Conservation (phyloP, 148 eudicot genomes). For the Camellia lanceoleosa region DNA sequence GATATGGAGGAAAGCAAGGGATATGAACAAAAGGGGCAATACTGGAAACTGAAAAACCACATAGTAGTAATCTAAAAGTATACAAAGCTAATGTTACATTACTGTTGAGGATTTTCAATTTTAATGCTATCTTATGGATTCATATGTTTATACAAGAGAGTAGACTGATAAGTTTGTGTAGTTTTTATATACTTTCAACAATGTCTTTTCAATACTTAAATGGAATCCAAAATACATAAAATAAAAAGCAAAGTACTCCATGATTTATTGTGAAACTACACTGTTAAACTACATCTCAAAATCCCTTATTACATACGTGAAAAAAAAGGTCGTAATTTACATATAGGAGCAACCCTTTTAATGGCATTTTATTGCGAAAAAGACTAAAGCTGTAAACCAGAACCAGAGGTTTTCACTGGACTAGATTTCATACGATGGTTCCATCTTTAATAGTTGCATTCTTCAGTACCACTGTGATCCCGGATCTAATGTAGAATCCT, state of each 20-base stretch:
- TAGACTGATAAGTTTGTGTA: neutral
- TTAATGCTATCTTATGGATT: neutral
- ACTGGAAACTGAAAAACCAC: neutral
- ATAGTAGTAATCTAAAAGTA: neutral
- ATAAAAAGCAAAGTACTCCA: neutral
- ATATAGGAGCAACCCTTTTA: neutral
- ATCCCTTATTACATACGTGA: neutral
- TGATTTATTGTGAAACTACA: neutral
- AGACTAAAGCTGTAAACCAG: neutral
- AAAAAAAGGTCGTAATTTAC: neutral
- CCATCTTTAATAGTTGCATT: conserved; percentile 82
- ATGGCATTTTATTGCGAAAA: neutral
- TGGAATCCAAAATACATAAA: neutral
- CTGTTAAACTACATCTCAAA: neutral
- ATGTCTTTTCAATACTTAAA: no score
- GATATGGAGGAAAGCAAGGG: conserved; percentile 21
- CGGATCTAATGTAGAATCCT: conserved; percentile 87
- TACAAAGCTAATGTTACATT: neutral
- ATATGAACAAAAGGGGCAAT: neutral
- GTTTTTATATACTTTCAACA: neutral
- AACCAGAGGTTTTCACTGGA: neutral
- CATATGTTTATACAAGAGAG: neutral
- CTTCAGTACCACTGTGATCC: conserved; percentile 72
- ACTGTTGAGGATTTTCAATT: neutral
- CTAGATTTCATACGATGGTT: conserved; percentile 34